phyloP scores from a whole-genome alignment of 2,329 filamentous ascomycete species.

The Aotearoamyces nothofagi region DNA sequence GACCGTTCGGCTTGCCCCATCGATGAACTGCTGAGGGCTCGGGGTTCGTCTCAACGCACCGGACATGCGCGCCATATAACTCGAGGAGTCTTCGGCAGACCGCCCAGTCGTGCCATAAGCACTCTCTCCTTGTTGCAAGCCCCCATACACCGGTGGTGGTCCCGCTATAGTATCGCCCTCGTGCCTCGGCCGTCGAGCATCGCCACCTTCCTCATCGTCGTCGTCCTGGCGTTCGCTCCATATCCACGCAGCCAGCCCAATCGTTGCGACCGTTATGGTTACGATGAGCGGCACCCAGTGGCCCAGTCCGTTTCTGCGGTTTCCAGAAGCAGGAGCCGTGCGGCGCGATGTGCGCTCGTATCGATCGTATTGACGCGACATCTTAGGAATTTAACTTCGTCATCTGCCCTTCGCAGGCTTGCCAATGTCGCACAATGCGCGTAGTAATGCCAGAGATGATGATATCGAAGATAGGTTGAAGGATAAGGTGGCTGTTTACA shows the following conservation, averaged over 20 bases:
- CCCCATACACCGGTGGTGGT: conserved; percentile 24
- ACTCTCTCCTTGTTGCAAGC: conserved; percentile 22
- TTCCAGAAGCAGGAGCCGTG: conserved; percentile 33
- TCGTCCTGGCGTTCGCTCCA: conserved; percentile 78
- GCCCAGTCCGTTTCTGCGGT: conserved; percentile 46
- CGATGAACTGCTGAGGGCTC: conserved; percentile 78
- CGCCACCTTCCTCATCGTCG: conserved; percentile 44
- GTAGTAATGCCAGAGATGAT: no score
- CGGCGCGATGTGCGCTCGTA: conserved; percentile 32
- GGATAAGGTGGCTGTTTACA: no score
- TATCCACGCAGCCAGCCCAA: conserved; percentile 78
- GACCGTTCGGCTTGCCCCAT: conserved; percentile 68
- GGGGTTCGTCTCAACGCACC: conserved; percentile 69
- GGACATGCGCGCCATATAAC: conserved; percentile 65
- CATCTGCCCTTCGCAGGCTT: no score
- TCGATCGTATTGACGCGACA: conserved; percentile 1
- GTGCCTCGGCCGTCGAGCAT: conserved; percentile 16
- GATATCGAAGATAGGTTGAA: no score
- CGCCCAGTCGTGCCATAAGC: conserved; percentile 26
- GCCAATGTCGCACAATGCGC: no score
- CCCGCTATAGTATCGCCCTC: conserved; percentile 18
- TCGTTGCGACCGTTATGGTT: conserved; percentile 76
- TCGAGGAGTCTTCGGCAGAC: conserved; percentile 29
- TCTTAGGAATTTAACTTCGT: no score
- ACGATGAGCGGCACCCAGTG: conserved; percentile 84